phyloP scores from a whole-genome alignment of 768 basidiomycete species.

The Hygrocybe punicea region DNA sequence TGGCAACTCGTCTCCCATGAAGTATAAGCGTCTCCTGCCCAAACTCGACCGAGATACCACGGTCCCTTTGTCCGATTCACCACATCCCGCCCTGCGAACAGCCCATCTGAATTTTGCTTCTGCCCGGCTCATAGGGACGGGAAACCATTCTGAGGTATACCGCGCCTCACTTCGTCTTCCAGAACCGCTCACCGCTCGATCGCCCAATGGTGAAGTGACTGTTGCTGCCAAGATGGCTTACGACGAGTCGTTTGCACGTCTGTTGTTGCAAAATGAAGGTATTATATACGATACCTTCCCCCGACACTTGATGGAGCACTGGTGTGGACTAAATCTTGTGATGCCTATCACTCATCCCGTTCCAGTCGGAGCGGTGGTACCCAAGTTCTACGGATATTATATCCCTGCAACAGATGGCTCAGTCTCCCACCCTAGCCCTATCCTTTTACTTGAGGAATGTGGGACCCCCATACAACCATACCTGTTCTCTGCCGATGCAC shows the following conservation, averaged over 20 bases:
- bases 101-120: constrained; percentile 18
- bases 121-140: constrained; percentile 17
- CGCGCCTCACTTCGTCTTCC: constrained; percentile 41
- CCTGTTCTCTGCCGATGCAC: constrained; percentile 19
- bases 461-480: constrained; percentile 33
- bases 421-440: constrained; percentile 31
- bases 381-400: constrained; percentile 53
- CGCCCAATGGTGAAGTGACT: constrained; percentile 20
- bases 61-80: neutral
- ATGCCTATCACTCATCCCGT: constrained; percentile 28
- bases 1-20: neutral
- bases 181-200: constrained; percentile 16
- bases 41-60: neutral
- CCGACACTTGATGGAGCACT: constrained; percentile 32
- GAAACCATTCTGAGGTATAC: constrained; percentile 34
- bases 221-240: constrained; percentile 40
- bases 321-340: constrained; percentile 34
- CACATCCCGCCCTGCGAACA: neutral
- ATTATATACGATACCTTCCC: constrained; percentile 33
- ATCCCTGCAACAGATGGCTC: constrained; percentile 17
- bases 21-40: constrained; percentile 19
- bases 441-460: constrained; percentile 49
- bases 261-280: constrained; percentile 32
- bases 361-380: constrained; percentile 41
- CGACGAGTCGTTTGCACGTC: constrained; percentile 20